Conservation (phyloP, 2,329 filamentous ascomycete genomes). For the Epichloe sp. region DNA sequence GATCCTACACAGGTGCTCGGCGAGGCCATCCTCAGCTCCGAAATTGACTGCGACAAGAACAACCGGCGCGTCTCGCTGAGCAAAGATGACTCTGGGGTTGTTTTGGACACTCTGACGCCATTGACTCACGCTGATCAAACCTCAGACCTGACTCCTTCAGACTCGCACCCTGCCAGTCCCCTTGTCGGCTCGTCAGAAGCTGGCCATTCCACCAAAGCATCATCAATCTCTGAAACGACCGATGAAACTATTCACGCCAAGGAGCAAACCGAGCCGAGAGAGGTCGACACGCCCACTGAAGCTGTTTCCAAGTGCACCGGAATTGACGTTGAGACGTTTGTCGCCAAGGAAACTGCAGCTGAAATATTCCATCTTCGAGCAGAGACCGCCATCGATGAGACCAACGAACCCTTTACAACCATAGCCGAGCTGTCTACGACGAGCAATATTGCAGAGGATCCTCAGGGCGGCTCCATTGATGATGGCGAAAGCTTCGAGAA, state of each 20-base stretch:
- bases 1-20: slow-evolving; percentile 5
- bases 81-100: slow-evolving; percentile 43
- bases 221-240: slow-evolving; percentile 49
- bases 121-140: slow-evolving; percentile 31
- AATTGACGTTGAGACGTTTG: background rate
- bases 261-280: slow-evolving; percentile 10
- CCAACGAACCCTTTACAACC: background rate
- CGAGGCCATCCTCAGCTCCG: slow-evolving; percentile 12
- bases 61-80: slow-evolving; percentile 24
- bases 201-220: slow-evolving; percentile 48
- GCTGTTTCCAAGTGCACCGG: background rate
- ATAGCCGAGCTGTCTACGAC: background rate
- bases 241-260: slow-evolving; percentile 41
- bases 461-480: slow-evolving; percentile 1
- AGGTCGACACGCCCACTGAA: slow-evolving; percentile 1
- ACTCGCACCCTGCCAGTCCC: slow-evolving; percentile 47
- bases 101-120: slow-evolving; percentile 31
- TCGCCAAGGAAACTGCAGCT: background rate
- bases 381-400: background rate
- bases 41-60: slow-evolving; percentile 14
- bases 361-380: background rate
- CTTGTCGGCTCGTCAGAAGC: slow-evolving; percentile 39
- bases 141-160: slow-evolving; percentile 35
- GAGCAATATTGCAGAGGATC: background rate
- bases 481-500: slow-evolving; percentile 5